Evolutionary conservation across 2,329 filamentous ascomycete genomes (phyloP), one percentile per base, ranked within the genome.

Genomic region (Chaetomiaceae sp.): DNA sequence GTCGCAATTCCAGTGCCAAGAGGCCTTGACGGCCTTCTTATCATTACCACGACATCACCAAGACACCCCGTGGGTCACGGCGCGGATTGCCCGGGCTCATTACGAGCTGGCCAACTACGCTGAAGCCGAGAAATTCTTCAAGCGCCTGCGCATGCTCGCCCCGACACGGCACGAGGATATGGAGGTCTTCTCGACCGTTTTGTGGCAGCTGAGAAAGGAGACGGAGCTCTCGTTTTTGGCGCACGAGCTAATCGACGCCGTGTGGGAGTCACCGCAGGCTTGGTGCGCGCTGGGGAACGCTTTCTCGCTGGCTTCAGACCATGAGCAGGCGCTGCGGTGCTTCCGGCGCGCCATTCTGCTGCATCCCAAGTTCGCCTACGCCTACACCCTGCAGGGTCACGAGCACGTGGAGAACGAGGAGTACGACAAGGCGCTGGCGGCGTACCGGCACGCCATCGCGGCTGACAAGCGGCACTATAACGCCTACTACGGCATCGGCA

Each of bases 221-320:
- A 86, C 89, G 0, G 88, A 96, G 51, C 74, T 98, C 18, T 90
- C 91, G 1, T 95, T 93, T 66, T 74, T 98, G 22, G 88, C 91
- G 0, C 91, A 97, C 60, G 88, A 94, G 59, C 74, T 97, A 33
- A 78, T 95, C 42, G 91, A 96, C 54, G 74, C 86, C 14, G 86
- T 89, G 49, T 93, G 90, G 69, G 75, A 93, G 54, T 91, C 90
- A 0, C 91, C 93, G 2, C 86, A 98, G 65, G 89, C 93, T 4
- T 98, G 93, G 94, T 96, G 90, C 61, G 88, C 89, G 0, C 71
- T 97, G 47, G 93, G 93, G 6, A 98, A 98, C 61, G 90, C 90
- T 1, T 96, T 91, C 74, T 96, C 93, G 1, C 75, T 96, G 22
- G 84, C 89, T 50, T 81, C 88, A 48, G 91, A 98, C 60, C 91